Evolutionary conservation across 225 moss, liverwort and hornwort species (phyloP).

Genomic region (Neckera pumila): DNA sequence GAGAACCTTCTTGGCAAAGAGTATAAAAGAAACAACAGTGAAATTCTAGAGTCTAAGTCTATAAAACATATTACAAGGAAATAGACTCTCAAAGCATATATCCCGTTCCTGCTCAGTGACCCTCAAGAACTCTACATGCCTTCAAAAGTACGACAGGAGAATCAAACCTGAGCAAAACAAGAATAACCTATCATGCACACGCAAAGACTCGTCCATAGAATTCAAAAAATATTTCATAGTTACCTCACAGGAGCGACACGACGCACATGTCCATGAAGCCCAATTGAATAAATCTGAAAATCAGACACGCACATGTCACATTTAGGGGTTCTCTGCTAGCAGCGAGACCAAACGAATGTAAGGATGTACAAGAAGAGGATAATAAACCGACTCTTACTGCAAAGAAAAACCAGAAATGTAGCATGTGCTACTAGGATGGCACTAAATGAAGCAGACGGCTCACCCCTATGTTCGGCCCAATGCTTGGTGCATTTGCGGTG

Average conservation of each 20-base stretch:
- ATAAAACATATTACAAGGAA: neutral
- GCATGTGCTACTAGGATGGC: neutral
- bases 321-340: neutral
- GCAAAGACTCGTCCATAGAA: neutral
- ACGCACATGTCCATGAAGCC: slow-evolving; percentile 74
- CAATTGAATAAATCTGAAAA: slow-evolving; percentile 85
- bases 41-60: neutral
- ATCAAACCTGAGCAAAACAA: neutral
- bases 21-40: neutral
- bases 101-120: neutral
- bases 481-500: slow-evolving; percentile 87
- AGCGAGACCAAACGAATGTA: neutral
- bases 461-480: slow-evolving; percentile 84
- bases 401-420: neutral
- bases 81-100: neutral
- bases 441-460: neutral
- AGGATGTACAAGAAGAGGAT: neutral
- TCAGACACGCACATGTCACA: neutral
- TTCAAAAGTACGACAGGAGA: neutral
- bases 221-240: neutral
- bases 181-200: neutral
- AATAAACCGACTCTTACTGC: neutral
- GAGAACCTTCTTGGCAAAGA: neutral
- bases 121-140: neutral
- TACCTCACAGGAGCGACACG: slow-evolving; percentile 87